These are phyloP conservation scores for Tulasnella calospora DNA, from an alignment of 768 basidiomycete species.

Conservation along the genomic window DNA sequence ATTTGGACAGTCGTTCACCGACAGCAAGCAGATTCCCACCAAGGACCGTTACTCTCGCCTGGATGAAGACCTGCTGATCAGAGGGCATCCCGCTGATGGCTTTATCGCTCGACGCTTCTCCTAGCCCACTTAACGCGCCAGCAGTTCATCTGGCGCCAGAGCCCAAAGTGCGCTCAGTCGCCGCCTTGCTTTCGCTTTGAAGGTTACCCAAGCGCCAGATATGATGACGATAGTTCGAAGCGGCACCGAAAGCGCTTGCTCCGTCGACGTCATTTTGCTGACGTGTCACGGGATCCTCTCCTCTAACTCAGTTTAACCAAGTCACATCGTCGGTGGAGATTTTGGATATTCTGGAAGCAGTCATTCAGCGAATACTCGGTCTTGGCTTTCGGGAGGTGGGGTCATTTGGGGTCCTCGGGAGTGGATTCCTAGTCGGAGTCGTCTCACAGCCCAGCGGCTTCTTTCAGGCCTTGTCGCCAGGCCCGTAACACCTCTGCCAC, in stretches of 20 bases:
- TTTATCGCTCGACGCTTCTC: no score
- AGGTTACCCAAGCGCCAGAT: neutral
- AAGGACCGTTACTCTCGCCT: no score
- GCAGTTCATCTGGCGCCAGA: neutral
- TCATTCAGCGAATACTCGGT: neutral
- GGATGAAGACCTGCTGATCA: no score
- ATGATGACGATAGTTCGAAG: neutral
- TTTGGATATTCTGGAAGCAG: neutral
- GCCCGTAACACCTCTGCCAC: neutral
- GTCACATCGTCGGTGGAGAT: neutral
- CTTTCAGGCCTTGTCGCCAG: neutral
- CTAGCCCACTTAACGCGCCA: neutral
- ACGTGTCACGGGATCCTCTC: neutral
- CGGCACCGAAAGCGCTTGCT: neutral
- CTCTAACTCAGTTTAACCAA: neutral
- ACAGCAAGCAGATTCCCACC: no score
- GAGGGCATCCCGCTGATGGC: no score
- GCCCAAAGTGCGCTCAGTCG: neutral
- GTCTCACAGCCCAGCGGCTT: neutral
- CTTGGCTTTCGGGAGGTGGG: neutral
- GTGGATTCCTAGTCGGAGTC: neutral
- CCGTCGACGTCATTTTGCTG: neutral
- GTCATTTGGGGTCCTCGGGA: neutral
- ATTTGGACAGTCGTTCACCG: no score
- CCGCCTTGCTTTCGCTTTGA: neutral